Conservation (phyloP, 1,139 yeast genomes). For the Nakaseomyces kungkrabaensis region DNA sequence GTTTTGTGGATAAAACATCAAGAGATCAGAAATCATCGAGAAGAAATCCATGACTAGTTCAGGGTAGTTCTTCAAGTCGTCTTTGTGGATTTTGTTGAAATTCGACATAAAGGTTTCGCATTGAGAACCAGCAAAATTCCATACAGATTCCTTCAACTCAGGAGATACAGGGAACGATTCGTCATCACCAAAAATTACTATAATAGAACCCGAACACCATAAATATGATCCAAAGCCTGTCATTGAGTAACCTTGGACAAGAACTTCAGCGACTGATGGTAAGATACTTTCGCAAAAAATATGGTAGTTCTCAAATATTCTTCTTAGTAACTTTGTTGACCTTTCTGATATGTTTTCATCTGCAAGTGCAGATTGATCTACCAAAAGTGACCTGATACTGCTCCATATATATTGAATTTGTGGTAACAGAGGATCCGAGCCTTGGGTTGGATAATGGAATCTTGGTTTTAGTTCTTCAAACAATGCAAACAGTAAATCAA, state of each 20-base stretch:
- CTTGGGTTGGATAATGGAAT: slow-evolving; percentile 25
- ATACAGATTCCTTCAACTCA: slow-evolving; percentile 35
- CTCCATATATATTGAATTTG: slow-evolving; percentile 23
- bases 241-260: slow-evolving; percentile 56
- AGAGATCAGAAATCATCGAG: slow-evolving; percentile 69
- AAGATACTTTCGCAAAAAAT: slow-evolving; percentile 55
- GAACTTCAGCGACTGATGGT: slow-evolving; percentile 52
- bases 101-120: slow-evolving; percentile 35
- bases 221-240: slow-evolving; percentile 74
- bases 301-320: slow-evolving; percentile 43
- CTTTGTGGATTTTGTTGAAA: slow-evolving; percentile 23
- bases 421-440: slow-evolving; percentile 25
- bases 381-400: slow-evolving; percentile 14
- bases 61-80: slow-evolving; percentile 40
- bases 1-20: slow-evolving; percentile 67
- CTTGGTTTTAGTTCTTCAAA: slow-evolving; percentile 49
- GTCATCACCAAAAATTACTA: slow-evolving; percentile 70
- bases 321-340: slow-evolving; percentile 56
- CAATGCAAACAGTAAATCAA: slow-evolving; percentile 67
- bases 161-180: slow-evolving; percentile 28
- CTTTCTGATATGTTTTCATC: slow-evolving; percentile 45
- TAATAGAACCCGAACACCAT: slow-evolving; percentile 81
- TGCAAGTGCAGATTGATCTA: slow-evolving; percentile 18
- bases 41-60: slow-evolving; percentile 84
- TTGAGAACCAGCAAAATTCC: slow-evolving; percentile 43